Evolutionary conservation across 257 asterid species (phyloP).

Genomic region (Capsicum pubescens): DNA sequence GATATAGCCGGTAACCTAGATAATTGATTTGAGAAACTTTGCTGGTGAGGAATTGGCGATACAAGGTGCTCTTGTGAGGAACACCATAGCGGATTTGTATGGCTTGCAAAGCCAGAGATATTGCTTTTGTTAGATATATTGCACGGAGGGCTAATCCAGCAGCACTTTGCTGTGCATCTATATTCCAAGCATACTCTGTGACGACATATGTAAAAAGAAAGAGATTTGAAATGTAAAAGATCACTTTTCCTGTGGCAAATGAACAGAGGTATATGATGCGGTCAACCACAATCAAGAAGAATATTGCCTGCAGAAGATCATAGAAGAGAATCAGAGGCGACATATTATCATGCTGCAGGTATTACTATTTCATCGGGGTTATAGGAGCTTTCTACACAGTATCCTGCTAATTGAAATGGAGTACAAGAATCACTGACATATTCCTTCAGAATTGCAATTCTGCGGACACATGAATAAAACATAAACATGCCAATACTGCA

Average conservation of each 20-base stretch:
- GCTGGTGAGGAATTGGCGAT: slow-evolving; percentile 97
- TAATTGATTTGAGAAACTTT: slow-evolving; percentile 83
- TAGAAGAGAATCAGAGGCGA: slow-evolving; percentile 34
- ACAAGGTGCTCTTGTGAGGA: slow-evolving; percentile 92
- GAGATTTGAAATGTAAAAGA: slow-evolving; percentile 83
- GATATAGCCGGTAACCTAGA: slow-evolving; percentile 90
- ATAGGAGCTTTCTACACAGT: slow-evolving; percentile 12
- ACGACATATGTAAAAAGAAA: slow-evolving; percentile 80
- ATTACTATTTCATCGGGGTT: not conserved
- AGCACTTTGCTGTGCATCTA: slow-evolving; percentile 72
- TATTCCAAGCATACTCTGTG: slow-evolving; percentile 85
- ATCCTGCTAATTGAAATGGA: slow-evolving; percentile 11
- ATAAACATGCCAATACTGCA: slow-evolving; percentile 17
- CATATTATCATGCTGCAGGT: not conserved
- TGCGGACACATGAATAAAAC: not conserved
- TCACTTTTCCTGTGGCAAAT: slow-evolving; percentile 86
- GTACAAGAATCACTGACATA: not conserved
- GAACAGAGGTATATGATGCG: slow-evolving; percentile 96
- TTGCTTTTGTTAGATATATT: slow-evolving; percentile 84
- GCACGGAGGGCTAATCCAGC: slow-evolving; percentile 95
- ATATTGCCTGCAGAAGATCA: slow-evolving; percentile 74
- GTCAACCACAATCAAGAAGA: slow-evolving; percentile 95
- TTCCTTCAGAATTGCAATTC: not conserved
- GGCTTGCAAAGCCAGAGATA: slow-evolving; percentile 93
- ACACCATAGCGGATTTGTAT: slow-evolving; percentile 91